Evolutionary conservation across 2,329 filamentous ascomycete genomes (phyloP).

Genomic region (Trichoderma breve): DNA sequence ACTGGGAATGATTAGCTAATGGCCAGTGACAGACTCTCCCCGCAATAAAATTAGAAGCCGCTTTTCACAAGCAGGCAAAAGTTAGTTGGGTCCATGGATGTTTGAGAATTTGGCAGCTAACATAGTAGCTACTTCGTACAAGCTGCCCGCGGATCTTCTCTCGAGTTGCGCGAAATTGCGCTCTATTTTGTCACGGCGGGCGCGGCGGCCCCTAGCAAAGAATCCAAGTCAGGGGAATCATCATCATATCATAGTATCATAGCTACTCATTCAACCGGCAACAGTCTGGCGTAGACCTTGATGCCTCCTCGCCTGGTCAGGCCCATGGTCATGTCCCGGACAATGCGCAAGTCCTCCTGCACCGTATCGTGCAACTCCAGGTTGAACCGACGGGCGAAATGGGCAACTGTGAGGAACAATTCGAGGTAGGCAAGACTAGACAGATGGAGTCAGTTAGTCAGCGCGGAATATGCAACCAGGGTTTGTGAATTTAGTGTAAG

Average conservation of each 20-base stretch:
- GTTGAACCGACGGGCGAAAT: conserved; percentile 23
- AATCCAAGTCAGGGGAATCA: neutral
- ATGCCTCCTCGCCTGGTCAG: neutral
- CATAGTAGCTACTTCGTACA: neutral
- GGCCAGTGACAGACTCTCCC: neutral
- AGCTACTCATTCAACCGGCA: neutral
- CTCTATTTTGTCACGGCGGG: neutral
- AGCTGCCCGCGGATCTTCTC: neutral
- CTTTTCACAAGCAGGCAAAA: too few species aligned
- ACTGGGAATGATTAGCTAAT: conserved; percentile 1
- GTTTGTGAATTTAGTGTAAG: neutral
- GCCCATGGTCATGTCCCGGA: conserved; percentile 2
- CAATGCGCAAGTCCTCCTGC: conserved; percentile 15
- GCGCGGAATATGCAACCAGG: neutral
- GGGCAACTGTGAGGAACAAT: conserved; percentile 22
- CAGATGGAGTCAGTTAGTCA: neutral
- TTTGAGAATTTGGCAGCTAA: neutral
- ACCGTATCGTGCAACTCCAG: conserved; percentile 24
- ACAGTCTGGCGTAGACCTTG: neutral
- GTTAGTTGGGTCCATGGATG: neutral
- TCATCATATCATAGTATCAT: neutral
- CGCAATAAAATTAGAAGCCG: neutral
- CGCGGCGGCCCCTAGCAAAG: neutral
- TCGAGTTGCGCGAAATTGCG: neutral
- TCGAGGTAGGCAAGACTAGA: conserved; percentile 19